These are phyloP conservation scores for Coemansia sp. DNA, from an alignment of 192 early-diverging fungal genomes.

Conservation along the genomic window DNA sequence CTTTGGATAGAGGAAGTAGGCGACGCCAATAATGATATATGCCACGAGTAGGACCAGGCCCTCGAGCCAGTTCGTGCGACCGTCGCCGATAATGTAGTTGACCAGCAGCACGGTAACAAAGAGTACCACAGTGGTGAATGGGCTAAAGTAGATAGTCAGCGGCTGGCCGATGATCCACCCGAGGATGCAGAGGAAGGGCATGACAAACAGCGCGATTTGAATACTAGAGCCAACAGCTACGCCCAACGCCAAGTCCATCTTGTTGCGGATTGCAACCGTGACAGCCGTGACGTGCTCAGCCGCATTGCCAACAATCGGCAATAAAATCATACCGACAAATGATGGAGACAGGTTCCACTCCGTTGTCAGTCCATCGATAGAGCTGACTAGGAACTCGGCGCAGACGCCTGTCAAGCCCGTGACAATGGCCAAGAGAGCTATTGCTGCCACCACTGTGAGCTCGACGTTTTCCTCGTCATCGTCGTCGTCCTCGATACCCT, in stretches of 20 bases:
- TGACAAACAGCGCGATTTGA: conserved; percentile 87
- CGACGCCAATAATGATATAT: conserved; percentile 84
- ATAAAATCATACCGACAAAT: conserved; percentile 89
- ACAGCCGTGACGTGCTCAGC: conserved; percentile 88
- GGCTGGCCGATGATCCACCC: conserved; percentile 85
- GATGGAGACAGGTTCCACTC: conserved; percentile 72
- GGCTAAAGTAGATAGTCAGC: conserved; percentile 83
- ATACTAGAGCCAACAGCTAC: conserved; percentile 88
- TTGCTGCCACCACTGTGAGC: conserved; percentile 56
- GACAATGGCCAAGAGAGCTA: conserved; percentile 61
- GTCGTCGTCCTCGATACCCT: conserved; percentile 33
- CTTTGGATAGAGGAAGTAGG: conserved; percentile 75
- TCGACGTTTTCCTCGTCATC: conserved; percentile 70
- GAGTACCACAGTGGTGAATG: conserved; percentile 80
- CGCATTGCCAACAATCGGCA: conserved; percentile 92
- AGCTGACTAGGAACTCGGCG: conserved; percentile 83
- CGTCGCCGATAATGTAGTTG: conserved; percentile 82
- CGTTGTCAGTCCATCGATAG: conserved; percentile 76
- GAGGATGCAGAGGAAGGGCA: conserved; percentile 68
- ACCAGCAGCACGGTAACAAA: conserved; percentile 81
- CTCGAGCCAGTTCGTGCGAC: conserved; percentile 91
- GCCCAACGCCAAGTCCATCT: conserved; percentile 90
- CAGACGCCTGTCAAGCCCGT: conserved; percentile 77
- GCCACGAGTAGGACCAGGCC: conserved; percentile 80
- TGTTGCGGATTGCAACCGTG: conserved; percentile 79